Conservation (phyloP, 805 yeast genomes). For the Yarrowia bubula region DNA sequence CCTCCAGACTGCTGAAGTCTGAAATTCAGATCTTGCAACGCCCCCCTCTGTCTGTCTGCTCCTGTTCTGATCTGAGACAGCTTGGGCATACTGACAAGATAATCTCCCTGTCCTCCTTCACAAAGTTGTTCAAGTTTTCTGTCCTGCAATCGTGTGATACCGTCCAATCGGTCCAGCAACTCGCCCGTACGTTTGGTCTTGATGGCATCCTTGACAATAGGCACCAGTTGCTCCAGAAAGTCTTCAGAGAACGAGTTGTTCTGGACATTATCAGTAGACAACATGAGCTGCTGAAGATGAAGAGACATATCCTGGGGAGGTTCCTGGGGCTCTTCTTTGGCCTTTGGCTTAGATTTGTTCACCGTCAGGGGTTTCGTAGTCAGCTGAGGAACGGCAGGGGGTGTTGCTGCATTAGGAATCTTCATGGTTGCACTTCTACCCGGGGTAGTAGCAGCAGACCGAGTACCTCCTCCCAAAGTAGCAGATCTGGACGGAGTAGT, state of each 20-base stretch:
- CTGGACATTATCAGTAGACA: slow-evolving; percentile 5
- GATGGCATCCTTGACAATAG: slow-evolving; percentile 65
- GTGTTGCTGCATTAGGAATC: neutral
- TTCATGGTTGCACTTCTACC: slow-evolving; percentile 9
- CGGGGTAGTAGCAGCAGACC: slow-evolving; percentile 9
- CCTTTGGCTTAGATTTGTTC: neutral
- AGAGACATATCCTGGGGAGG: slow-evolving; percentile 20
- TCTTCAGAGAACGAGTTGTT: slow-evolving; percentile 46
- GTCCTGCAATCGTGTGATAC: slow-evolving; percentile 58
- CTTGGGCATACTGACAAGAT: slow-evolving; percentile 51
- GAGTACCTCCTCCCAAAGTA: neutral
- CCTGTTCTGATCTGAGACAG: slow-evolving; percentile 60
- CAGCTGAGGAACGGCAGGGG: neutral
- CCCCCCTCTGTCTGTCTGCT: slow-evolving; percentile 56
- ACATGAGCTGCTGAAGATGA: slow-evolving; percentile 22
- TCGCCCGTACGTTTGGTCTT: slow-evolving; percentile 53
- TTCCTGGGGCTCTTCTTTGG: slow-evolving; percentile 5
- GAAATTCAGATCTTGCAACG: slow-evolving; percentile 55
- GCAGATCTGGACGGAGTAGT: neutral
- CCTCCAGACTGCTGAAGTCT: slow-evolving; percentile 63
- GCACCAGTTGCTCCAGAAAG: slow-evolving; percentile 76
- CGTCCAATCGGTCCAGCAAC: slow-evolving; percentile 55
- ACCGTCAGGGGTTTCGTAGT: slow-evolving; percentile 16
- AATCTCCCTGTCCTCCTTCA: slow-evolving; percentile 56
- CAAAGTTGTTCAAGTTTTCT: slow-evolving; percentile 61